Conservation (phyloP, 331 rosid species). For the Spiraea crenata region DNA sequence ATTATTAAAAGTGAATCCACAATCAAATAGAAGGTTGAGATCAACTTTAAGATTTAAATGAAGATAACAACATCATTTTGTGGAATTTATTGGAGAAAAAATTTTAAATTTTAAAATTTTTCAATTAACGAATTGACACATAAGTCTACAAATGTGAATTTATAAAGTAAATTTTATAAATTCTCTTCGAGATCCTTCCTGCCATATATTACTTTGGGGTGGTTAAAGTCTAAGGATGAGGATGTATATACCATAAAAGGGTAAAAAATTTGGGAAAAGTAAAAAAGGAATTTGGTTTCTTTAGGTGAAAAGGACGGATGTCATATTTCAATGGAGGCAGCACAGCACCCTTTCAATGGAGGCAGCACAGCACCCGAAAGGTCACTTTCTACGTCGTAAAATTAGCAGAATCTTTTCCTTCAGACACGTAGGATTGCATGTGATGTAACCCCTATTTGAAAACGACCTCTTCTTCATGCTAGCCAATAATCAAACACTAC, state of each 20-base stretch:
- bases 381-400: neutral
- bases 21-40: too few species aligned
- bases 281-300: neutral
- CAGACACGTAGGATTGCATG: neutral
- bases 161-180: too few species aligned
- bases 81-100: too few species aligned
- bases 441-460: neutral
- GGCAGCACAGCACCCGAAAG: constrained; percentile 2
- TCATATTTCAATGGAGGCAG: neutral
- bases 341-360: neutral
- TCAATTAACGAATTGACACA: too few species aligned
- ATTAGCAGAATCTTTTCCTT: neutral
- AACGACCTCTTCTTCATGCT: neutral
- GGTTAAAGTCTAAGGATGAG: neutral
- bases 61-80: too few species aligned
- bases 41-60: too few species aligned
- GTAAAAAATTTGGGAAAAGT: constrained; percentile 3
- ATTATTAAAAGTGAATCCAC: too few species aligned
- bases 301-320: neutral
- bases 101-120: too few species aligned
- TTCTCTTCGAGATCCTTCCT: too few species aligned
- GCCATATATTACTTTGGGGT: neutral
- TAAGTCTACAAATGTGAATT: too few species aligned
- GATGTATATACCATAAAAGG: neutral
- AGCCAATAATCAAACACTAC: too few species aligned